A percentile compares a stretch with the other conserved stretches of the same genome.
These are phyloP conservation scores for Podila epigama DNA, from an alignment of 192 early-diverging fungal species.

Conservation along the genomic window DNA sequence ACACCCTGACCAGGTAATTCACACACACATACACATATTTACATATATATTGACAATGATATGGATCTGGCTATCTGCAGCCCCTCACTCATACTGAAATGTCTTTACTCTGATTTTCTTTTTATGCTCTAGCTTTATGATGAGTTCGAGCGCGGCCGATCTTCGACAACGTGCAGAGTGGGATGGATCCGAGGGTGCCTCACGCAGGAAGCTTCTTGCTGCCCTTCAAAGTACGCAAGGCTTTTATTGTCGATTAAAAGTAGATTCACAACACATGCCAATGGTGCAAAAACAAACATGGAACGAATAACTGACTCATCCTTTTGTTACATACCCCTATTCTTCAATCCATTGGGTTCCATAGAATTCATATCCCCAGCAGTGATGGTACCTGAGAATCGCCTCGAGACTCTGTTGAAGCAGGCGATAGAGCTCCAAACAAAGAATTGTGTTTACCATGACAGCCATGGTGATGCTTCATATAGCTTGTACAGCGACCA, in stretches of 20 bases:
- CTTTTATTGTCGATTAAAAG: not conserved
- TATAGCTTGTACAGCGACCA: slow-evolving; percentile 78
- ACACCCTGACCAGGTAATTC: slow-evolving; percentile 75
- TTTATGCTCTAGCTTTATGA: slow-evolving; percentile 64
- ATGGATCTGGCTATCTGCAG: not conserved
- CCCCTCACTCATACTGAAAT: slow-evolving; percentile 2
- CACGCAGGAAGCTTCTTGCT: slow-evolving; percentile 67
- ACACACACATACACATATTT: not conserved
- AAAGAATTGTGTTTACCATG: slow-evolving; percentile 86
- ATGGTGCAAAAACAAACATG: not conserved
- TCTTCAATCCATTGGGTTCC: slow-evolving; percentile 1
- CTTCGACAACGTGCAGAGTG: slow-evolving; percentile 74
- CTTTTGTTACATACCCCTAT: not conserved
- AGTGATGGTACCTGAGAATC: slow-evolving; percentile 86
- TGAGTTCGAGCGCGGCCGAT: slow-evolving; percentile 72
- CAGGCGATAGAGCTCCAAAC: slow-evolving; percentile 82
- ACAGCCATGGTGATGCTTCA: slow-evolving; percentile 55
- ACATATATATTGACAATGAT: slow-evolving; percentile 30
- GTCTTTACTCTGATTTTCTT: not conserved
- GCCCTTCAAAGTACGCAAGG: slow-evolving; percentile 68
- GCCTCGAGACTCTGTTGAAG: slow-evolving; percentile 82
- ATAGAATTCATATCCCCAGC: slow-evolving; percentile 77
- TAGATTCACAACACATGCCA: too few relatives aligned
- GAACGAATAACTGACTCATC: not conserved
- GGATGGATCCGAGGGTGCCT: slow-evolving; percentile 82